Conservation (phyloP, 176 grass and related monocot genomes). For the Ensete glaucum region DNA sequence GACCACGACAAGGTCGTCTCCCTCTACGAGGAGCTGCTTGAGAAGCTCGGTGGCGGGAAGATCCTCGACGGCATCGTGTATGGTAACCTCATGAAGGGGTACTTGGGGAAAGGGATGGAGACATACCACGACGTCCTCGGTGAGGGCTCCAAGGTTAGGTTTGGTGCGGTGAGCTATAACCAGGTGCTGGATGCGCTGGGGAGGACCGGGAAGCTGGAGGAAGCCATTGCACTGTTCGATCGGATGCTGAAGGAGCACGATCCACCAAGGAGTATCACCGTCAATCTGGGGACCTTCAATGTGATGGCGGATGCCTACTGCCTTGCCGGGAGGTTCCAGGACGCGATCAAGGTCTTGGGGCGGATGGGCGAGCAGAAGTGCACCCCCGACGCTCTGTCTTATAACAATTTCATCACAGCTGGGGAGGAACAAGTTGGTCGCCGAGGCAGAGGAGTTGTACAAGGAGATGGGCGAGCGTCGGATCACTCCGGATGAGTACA, state of each 20-base stretch:
- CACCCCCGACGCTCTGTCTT: conserved; percentile 35
- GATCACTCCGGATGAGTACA: conserved; percentile 37
- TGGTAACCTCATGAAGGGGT: conserved; percentile 71
- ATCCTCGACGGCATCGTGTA: conserved; percentile 53
- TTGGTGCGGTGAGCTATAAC: conserved; percentile 45
- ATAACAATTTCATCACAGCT: conserved; percentile 77
- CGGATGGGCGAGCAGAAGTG: conserved; percentile 59
- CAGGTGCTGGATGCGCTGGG: conserved; percentile 43
- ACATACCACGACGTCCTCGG: conserved; percentile 31
- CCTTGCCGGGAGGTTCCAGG: conserved; percentile 37
- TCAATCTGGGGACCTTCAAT: conserved; percentile 58
- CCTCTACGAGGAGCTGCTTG: conserved; percentile 49
- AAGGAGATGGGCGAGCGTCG: conserved; percentile 38
- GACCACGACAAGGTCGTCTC: conserved; percentile 37
- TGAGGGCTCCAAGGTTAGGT: conserved; percentile 37
- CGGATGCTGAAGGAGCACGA: conserved; percentile 66
- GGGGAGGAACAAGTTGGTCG: conserved; percentile 29
- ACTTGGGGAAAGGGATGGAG: conserved; percentile 53
- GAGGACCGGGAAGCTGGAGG: conserved; percentile 47
- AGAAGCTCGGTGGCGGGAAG: conserved; percentile 41
- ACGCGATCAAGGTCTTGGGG: conserved; percentile 42
- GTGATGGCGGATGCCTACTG: conserved; percentile 74
- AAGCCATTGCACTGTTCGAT: conserved; percentile 60
- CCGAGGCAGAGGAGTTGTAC: conserved; percentile 40
- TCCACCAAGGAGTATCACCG: conserved; percentile 38